Evolutionary conservation across 768 basidiomycete species (phyloP).

Genomic region (Gyrodon lividus): DNA sequence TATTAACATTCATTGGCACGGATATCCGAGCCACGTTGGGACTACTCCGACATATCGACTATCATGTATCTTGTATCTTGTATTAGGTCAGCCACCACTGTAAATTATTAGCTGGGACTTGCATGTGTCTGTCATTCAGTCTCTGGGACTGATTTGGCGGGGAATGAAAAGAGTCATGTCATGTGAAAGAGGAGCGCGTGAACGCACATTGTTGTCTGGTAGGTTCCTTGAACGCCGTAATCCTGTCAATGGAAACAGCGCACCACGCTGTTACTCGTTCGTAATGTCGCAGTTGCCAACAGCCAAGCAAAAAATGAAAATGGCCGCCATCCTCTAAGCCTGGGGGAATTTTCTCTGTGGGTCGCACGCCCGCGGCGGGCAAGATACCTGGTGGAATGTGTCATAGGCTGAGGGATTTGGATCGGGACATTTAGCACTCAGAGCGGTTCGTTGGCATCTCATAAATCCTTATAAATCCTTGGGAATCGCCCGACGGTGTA

Average conservation of each 20-base stretch:
- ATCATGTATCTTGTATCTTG: no score
- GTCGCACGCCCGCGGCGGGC: not conserved
- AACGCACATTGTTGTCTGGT: not conserved
- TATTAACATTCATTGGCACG: not conserved
- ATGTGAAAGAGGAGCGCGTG: not conserved
- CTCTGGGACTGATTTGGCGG: not conserved
- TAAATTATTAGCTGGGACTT: no score
- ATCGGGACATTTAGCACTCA: not conserved
- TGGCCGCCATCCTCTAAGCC: not conserved
- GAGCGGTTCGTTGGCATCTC: not conserved
- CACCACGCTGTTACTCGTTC: not conserved
- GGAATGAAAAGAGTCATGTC: not conserved
- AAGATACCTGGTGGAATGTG: not conserved
- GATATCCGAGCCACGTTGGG: no score
- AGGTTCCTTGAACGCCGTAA: slow-evolving; percentile 5
- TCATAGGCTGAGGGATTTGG: not conserved
- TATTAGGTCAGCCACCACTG: no score
- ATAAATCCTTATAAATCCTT: slow-evolving; percentile 5
- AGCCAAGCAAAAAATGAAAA: slow-evolving; percentile 6
- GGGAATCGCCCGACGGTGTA: slow-evolving; percentile 9
- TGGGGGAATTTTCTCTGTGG: not conserved
- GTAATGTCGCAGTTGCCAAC: slow-evolving; percentile 4
- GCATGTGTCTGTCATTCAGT: not conserved
- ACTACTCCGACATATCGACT: no score
- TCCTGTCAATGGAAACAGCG: not conserved